These are phyloP conservation scores for Ramularia endophylla DNA, from an alignment of 2,329 filamentous ascomycete species.

Conservation along the genomic window DNA sequence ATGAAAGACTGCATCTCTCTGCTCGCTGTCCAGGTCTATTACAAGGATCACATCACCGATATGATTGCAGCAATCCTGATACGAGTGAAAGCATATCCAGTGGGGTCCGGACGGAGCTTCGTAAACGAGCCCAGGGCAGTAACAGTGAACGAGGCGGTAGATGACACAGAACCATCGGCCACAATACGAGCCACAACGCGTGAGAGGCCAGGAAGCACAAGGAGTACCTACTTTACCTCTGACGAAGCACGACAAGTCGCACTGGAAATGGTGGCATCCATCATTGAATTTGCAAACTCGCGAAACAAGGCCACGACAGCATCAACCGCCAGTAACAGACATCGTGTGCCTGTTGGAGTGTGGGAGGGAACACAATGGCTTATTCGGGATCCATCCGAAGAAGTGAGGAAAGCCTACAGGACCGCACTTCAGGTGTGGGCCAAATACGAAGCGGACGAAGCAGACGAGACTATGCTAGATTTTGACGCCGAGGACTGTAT, in stretches of 20 bases:
- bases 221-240: constrained; percentile 54
- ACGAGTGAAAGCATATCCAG: constrained; percentile 61
- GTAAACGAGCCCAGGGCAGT: neutral
- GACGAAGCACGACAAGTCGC: constrained; percentile 58
- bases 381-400: constrained; percentile 68
- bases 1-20: constrained; percentile 83
- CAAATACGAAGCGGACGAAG: constrained; percentile 27
- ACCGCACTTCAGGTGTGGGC: constrained; percentile 83
- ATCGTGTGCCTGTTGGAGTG: constrained; percentile 65
- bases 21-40: constrained; percentile 91
- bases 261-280: constrained; percentile 72
- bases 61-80: constrained; percentile 79
- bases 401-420: constrained; percentile 77
- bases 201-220: neutral
- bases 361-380: constrained; percentile 99
- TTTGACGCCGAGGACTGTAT: constrained; percentile 21
- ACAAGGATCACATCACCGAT: constrained; percentile 90
- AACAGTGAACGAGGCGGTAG: neutral
- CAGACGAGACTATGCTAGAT: constrained; percentile 23
- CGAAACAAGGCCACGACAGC: constrained; percentile 12
- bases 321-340: constrained; percentile 32
- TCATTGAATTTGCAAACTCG: constrained; percentile 71
- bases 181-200: neutral
- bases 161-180: neutral
- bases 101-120: constrained; percentile 1